Base-by-base conservation (phyloP, 2,329 filamentous ascomycete species). In the Daldinia eschscholtzii region DNA sequence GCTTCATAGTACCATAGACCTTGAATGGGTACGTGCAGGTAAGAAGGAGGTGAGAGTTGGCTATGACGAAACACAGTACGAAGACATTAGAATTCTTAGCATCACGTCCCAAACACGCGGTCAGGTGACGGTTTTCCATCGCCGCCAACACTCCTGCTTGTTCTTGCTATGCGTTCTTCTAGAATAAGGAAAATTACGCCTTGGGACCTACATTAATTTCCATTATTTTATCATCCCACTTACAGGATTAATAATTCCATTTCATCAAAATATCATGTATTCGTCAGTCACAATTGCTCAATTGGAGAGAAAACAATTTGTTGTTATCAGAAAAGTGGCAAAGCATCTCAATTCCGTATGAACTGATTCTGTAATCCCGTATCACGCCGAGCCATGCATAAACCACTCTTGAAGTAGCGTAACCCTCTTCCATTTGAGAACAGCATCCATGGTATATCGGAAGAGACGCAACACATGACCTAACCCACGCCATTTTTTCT, bases 321-420 rank as follows among this genome's bases (percentile, higher is more conserved):
- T 48, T 55, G 39, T 56, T 70, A 64, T 73, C 72, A 76, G 63
- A 72, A 65, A 72, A 74, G 71, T 74, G 70, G 73, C 69, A 75
- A 75, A 71, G 73, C 74, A 73, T 76, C 72, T 76, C 74, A 46
- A 76, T 79, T 79, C 75, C 73, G 72, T 77, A 74, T 73, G 65
- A 72, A 76, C 59, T 74, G 73, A 77, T 81, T 81, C 80, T 75
- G 73, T 71, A 68, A 83, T 81, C 81, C 81, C 83, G 79, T 83
- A 78, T 78, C 83, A 83, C 82, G 82, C 82, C 82, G 82, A 77
- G 77, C 79, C 80, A 80, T 79, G 79, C 76, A 79, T 68, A 76
- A 80, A 71, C 75, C 75, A 77, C 73, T 73, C 77, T 68, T 72
- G 74, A 79, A 77, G 72, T 67, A 76, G 67, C 74, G 68, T 68